phyloP scores from a whole-genome alignment of 2,329 filamentous ascomycete species.

The Colletotrichum echinochloae region DNA sequence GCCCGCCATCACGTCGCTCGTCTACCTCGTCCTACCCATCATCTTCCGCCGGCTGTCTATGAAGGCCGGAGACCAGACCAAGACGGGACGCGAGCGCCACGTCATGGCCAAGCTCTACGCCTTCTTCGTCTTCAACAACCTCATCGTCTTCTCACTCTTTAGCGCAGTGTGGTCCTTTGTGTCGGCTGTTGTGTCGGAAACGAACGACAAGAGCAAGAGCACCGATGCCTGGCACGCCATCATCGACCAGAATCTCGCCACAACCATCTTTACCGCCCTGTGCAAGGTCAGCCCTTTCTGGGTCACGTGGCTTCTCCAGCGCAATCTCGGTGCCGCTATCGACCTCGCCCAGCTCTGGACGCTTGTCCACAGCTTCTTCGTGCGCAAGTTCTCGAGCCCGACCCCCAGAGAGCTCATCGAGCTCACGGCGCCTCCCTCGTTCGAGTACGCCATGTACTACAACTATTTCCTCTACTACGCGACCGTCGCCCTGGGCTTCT shows the following conservation, averaged over 20 bases:
- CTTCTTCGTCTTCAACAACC: constrained; percentile 98
- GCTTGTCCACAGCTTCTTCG: constrained; percentile 85
- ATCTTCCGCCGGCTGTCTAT: constrained; percentile 91
- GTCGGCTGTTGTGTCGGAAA: constrained; percentile 70
- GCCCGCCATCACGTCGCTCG: constrained; percentile 85
- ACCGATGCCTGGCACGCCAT: constrained; percentile 78
- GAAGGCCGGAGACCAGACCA: constrained; percentile 87
- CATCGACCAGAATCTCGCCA: constrained; percentile 70
- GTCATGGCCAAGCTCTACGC: constrained; percentile 91
- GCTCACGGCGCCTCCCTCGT: constrained; percentile 89
- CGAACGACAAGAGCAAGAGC: constrained; percentile 58
- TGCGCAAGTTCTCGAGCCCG: constrained; percentile 85
- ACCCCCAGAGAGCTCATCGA: constrained; percentile 94
- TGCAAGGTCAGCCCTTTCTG: constrained; percentile 90
- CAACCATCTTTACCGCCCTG: constrained; percentile 76
- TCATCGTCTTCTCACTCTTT: constrained; percentile 94
- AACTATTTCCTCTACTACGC: constrained; percentile 97
- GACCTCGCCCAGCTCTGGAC: constrained; percentile 92
- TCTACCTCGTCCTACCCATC: constrained; percentile 89
- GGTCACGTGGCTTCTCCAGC: constrained; percentile 93
- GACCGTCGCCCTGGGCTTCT: constrained; percentile 88
- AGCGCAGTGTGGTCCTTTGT: constrained; percentile 83
- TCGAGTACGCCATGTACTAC: constrained; percentile 97
- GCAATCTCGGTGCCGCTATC: constrained; percentile 92
- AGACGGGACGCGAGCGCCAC: constrained; percentile 91